Evolutionary conservation across 495 filamentous ascomycete species (phyloP).

Genomic region (Ramalina intermedia): DNA sequence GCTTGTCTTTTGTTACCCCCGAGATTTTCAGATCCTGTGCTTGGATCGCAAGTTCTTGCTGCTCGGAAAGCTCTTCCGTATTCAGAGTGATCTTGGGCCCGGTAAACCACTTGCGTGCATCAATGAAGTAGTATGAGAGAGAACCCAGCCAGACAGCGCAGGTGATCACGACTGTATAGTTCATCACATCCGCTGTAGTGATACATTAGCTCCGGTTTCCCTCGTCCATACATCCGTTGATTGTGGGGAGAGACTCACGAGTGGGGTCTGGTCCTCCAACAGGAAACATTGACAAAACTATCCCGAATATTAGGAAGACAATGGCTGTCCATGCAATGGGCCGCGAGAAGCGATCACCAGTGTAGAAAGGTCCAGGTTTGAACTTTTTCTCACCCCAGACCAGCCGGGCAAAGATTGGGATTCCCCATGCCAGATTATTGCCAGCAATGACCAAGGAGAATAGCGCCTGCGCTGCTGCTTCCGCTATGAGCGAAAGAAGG

Average conservation of each 20-base stretch:
- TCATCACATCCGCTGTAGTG: slow-evolving; percentile 36
- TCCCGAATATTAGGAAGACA: slow-evolving; percentile 40
- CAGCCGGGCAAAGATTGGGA: slow-evolving; percentile 46
- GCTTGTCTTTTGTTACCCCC: too few species aligned
- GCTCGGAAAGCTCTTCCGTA: slow-evolving; percentile 13
- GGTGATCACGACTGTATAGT: slow-evolving; percentile 54
- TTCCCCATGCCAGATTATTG: slow-evolving; percentile 49
- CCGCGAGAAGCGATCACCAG: slow-evolving; percentile 32
- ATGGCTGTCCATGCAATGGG: slow-evolving; percentile 40
- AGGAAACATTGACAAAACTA: slow-evolving; percentile 45
- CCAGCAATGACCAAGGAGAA: slow-evolving; percentile 50
- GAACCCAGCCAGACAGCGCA: slow-evolving; percentile 46
- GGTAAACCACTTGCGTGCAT: slow-evolving; percentile 57
- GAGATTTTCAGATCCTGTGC: slow-evolving; percentile 6
- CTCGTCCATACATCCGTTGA: background rate
- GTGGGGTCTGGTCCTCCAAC: slow-evolving; percentile 40
- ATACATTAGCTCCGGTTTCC: background rate
- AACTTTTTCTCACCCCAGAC: slow-evolving; percentile 49
- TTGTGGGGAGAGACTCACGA: slow-evolving; percentile 18
- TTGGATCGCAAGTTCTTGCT: slow-evolving; percentile 12
- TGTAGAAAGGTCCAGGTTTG: slow-evolving; percentile 49
- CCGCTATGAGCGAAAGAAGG: slow-evolving; percentile 42
- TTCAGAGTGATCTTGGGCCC: slow-evolving; percentile 58
- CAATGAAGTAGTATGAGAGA: slow-evolving; percentile 48
- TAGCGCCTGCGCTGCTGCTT: slow-evolving; percentile 42